Percentiles rank a stretch among this genome's conserved stretches.
These are phyloP conservation scores for Venustampulla echinocandica DNA, from an alignment of 495 filamentous ascomycete species.

Conservation along the genomic window DNA sequence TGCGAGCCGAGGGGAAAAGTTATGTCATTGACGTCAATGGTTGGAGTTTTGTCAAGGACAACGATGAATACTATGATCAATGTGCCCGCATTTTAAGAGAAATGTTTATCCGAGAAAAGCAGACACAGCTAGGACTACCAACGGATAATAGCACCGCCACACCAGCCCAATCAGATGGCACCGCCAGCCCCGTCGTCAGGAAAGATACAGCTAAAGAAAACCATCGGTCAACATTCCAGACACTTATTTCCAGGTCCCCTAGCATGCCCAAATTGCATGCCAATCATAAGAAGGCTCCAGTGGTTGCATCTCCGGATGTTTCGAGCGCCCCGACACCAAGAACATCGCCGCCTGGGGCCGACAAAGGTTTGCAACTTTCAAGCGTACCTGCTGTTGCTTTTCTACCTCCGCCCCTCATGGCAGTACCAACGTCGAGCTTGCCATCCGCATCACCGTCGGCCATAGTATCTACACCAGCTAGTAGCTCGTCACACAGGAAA, in stretches of 20 bases:
- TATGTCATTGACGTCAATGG: slow-evolving; percentile 99
- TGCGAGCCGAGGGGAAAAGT: slow-evolving; percentile 74
- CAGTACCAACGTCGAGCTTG: slow-evolving; percentile 24
- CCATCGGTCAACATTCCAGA: slow-evolving; percentile 27
- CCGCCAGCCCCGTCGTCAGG: slow-evolving; percentile 1
- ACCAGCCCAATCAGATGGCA: slow-evolving; percentile 4
- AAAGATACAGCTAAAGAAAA: slow-evolving; percentile 15
- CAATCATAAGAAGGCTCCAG: slow-evolving; percentile 13
- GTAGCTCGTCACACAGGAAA: slow-evolving; percentile 12
- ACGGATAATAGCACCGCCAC: slow-evolving; percentile 15
- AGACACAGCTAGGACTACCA: slow-evolving; percentile 40
- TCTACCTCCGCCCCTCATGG: slow-evolving; percentile 16
- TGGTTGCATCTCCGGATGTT: slow-evolving; percentile 29
- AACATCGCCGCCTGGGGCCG: slow-evolving; percentile 35
- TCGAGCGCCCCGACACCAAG: slow-evolving; percentile 35
- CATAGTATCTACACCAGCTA: slow-evolving; percentile 33
- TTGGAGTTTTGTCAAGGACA: slow-evolving; percentile 99
- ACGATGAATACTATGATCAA: slow-evolving; percentile 95
- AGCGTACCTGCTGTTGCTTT: slow-evolving; percentile 9
- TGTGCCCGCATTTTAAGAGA: slow-evolving; percentile 76
- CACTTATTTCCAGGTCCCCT: slow-evolving; percentile 53
- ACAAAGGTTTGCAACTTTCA: slow-evolving; percentile 31
- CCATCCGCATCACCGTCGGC: slow-evolving; percentile 36
- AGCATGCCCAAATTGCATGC: slow-evolving; percentile 51
- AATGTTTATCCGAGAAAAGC: slow-evolving; percentile 73